These are phyloP conservation scores for Cucurbita maxima DNA, from an alignment of 306 rosid species.

Conservation along the genomic window DNA sequence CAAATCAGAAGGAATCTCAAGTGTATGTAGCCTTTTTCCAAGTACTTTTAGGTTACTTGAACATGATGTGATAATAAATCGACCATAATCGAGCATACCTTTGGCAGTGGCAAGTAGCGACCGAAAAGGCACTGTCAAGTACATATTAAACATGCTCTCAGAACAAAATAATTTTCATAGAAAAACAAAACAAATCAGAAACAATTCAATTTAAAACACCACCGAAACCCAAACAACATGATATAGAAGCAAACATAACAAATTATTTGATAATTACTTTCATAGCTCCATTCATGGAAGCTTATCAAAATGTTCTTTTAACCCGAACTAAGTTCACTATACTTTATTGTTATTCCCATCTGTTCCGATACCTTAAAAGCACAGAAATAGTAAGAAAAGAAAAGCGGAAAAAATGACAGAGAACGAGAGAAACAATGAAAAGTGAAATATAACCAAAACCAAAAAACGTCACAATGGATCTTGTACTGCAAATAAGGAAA, in stretches of 20 bases:
- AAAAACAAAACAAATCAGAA: neutral
- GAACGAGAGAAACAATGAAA: neutral
- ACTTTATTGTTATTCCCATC: neutral
- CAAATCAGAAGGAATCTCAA: neutral
- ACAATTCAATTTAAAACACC: neutral
- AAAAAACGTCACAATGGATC: neutral
- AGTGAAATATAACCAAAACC: neutral
- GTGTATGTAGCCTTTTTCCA: too few relatives aligned
- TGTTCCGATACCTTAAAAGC: neutral
- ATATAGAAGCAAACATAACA: neutral
- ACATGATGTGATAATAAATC: neutral
- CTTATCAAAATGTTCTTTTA: neutral
- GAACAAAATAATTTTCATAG: neutral
- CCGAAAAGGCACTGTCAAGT: neutral
- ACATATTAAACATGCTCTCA: neutral
- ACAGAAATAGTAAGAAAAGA: neutral
- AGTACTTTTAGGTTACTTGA: neutral
- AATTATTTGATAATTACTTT: neutral
- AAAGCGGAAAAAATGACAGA: neutral
- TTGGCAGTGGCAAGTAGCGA: neutral
- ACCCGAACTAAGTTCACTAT: neutral
- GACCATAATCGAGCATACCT: neutral
- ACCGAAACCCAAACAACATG: neutral
- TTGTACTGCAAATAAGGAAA: neutral
- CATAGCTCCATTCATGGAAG: neutral